Conservation (phyloP, 2,329 filamentous ascomycete species). For the Colletotrichum lentis region DNA sequence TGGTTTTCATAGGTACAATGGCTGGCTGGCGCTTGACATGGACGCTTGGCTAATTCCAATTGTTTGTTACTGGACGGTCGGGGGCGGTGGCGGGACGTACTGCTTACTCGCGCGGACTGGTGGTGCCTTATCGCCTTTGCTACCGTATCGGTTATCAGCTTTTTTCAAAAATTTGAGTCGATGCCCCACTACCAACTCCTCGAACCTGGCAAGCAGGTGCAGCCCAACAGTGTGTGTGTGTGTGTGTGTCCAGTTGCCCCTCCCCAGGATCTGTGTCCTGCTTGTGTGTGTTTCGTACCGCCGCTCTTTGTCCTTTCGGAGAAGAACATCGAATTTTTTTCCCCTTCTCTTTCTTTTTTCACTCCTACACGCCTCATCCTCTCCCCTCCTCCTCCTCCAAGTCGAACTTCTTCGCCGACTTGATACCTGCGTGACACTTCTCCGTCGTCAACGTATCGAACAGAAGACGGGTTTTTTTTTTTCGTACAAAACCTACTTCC, state of each 20-base stretch:
- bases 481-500: conserved; percentile 3
- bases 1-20: neutral
- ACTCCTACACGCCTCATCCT: conserved; percentile 28
- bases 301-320: conserved; percentile 33
- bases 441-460: conserved; percentile 23
- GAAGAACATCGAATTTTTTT: conserved; percentile 30
- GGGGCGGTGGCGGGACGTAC: conserved; percentile 21
- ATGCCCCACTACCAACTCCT: conserved; percentile 16
- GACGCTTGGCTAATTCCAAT: neutral
- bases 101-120: neutral
- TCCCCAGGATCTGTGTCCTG: conserved; percentile 16
- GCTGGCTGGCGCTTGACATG: conserved; percentile 8
- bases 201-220: neutral
- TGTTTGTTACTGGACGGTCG: neutral
- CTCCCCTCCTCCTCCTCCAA: neutral
- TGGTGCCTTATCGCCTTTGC: conserved; percentile 35
- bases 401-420: conserved; percentile 36
- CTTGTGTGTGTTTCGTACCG: conserved; percentile 33
- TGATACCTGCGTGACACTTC: conserved; percentile 31
- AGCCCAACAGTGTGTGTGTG: neutral
- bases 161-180: conserved; percentile 35
- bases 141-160: conserved; percentile 36
- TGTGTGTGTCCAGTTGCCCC: conserved; percentile 25
- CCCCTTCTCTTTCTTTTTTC: conserved; percentile 21
- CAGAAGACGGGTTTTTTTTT: conserved; percentile 4